A percentile compares a stretch with the other conserved stretches of the same genome.
phyloP scores from a whole-genome alignment of 2,329 filamentous ascomycete genomes.

The Stagonosporopsis vannaccii region DNA sequence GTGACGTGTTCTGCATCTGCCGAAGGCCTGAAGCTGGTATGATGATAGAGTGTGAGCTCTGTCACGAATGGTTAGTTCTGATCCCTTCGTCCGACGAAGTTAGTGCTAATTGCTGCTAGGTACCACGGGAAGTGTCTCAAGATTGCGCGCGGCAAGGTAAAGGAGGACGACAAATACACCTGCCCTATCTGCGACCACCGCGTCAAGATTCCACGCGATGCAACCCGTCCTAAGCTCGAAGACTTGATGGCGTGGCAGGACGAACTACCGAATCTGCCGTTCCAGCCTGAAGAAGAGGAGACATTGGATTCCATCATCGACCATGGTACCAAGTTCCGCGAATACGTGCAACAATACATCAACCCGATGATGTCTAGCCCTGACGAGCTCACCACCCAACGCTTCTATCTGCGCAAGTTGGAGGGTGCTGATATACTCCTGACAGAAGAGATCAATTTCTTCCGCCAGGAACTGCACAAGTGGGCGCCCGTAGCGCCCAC shows the following conservation, averaged over 20 bases:
- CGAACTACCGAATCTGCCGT: constrained; percentile 80
- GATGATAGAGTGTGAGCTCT: constrained; percentile 99
- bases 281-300: constrained; percentile 95
- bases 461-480: constrained; percentile 93
- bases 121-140: constrained; percentile 99
- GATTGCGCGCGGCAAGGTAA: constrained; percentile 95
- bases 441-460: constrained; percentile 94
- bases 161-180: constrained; percentile 97
- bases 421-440: constrained; percentile 95
- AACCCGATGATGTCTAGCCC: constrained; percentile 81
- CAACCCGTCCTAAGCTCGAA: constrained; percentile 92
- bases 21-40: constrained; percentile 91
- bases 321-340: constrained; percentile 82
- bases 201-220: constrained; percentile 95
- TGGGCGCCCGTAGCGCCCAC: constrained; percentile 90
- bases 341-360: constrained; percentile 80
- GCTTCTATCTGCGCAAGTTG: constrained; percentile 96
- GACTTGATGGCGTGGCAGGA: constrained; percentile 85
- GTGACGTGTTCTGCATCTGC: constrained; percentile 97
- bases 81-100: not conserved
- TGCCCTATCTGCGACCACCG: constrained; percentile 98
- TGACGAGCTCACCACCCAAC: constrained; percentile 85
- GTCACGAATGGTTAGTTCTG: constrained; percentile 87
- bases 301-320: constrained; percentile 85
- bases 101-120: constrained; percentile 60